Evolutionary conservation across 202 grass and related monocot species (phyloP), one percentile per base, ranked within the genome.

Genomic region (Carex sylvatica): DNA sequence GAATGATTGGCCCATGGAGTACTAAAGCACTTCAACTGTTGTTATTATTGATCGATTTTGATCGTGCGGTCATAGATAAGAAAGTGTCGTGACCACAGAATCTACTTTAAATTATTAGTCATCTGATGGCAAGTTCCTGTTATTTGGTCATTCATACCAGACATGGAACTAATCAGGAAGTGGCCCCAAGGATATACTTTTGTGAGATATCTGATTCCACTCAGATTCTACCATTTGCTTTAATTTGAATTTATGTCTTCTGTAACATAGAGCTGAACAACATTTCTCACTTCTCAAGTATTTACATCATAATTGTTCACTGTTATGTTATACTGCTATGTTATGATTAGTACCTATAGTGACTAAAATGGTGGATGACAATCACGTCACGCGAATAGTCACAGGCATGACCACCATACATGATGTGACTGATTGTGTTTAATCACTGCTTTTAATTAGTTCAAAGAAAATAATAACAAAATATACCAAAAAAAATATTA

Each of bases 161-260:
- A 77, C 15, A 58, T 56, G 73, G 30, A 59, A 20, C 59, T 77
- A 28, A 59, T 35, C 23, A 54, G 71, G 1, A 1, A 8, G 51
- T 73, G 74, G 3, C 36, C 28, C 62, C 11, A 47, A 2, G 28
- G 33, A 80, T 80, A 49, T 38, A 80, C 74, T 70, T 85, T 85
- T 61, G 15, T 23, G 70, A 65, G 82, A 85, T 71, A 75, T 78
- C 23, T 70, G 60, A 80, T 85, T 80, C 83, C 74, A 53, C 64
- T 40, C 26, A 79, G 83, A 85, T 85, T 85, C 74, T 65, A 66
- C 15, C 83, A 47, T 56, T 26, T 46, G 44, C 42, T 80, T 26
- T 28, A 28, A 28, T 28, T 85, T 64, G 47, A 52, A 30, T 59
- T 22, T 44, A 9, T 30, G 4, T 51, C 46, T 82, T 82, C 19